phyloP scores from a whole-genome alignment of 179 eudicot genomes.

The Silene coronaria region DNA sequence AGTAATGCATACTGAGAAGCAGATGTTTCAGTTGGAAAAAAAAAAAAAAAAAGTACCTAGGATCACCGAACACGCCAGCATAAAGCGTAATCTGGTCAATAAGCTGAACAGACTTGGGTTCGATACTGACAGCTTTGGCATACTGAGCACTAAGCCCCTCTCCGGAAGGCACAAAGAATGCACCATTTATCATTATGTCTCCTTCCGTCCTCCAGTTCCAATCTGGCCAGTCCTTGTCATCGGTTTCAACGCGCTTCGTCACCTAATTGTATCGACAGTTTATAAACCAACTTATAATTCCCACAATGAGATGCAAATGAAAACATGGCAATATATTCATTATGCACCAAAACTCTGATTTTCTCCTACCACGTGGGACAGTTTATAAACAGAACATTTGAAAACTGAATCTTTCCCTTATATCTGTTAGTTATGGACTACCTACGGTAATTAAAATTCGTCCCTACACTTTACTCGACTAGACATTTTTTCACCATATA shows the following conservation, averaged over 20 bases:
- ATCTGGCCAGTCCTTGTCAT: constrained; percentile 34
- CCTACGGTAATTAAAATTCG: no score
- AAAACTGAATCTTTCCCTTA: no score
- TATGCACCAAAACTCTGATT: no score
- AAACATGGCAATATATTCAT: no score
- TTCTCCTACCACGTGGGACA: no score
- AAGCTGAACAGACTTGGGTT: constrained; percentile 56
- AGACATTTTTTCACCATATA: no score
- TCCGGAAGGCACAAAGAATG: constrained; percentile 52
- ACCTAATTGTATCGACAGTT: constrained; percentile 22
- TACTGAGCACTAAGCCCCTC: constrained; percentile 39
- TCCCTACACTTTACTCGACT: no score
- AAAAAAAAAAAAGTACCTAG: constrained; percentile 56
- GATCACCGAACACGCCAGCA: constrained; percentile 71
- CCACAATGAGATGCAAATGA: background rate
- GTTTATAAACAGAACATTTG: no score
- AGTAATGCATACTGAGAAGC: background rate
- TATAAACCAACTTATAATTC: no score
- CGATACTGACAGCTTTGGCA: constrained; percentile 49
- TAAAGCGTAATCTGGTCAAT: constrained; percentile 59
- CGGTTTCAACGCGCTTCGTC: constrained; percentile 43
- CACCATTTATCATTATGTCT: constrained; percentile 49
- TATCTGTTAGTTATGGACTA: no score
- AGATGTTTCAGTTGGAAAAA: no score
- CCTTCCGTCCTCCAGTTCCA: constrained; percentile 58